These are phyloP conservation scores for Crithidia sp. DNA, from an alignment of 208 protist genomes.

Conservation along the genomic window DNA sequence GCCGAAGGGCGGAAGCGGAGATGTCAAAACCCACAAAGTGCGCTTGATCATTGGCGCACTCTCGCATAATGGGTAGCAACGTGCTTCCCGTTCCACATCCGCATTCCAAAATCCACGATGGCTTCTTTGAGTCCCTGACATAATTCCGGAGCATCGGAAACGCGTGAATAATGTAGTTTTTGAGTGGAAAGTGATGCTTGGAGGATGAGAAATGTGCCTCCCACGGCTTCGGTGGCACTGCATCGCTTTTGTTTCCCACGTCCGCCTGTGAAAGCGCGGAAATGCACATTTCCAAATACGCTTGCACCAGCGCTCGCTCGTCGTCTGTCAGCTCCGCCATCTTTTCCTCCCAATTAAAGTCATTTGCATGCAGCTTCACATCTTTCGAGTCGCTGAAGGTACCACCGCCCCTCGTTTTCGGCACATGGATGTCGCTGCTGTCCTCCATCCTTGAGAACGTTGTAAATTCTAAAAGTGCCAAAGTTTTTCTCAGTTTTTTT, in stretches of 20 bases:
- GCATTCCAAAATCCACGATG: constrained; percentile 60
- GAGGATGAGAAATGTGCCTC: constrained; percentile 57
- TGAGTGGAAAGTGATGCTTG: constrained; percentile 76
- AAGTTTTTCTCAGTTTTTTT: too few species aligned
- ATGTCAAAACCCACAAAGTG: constrained; percentile 79
- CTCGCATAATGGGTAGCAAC: constrained; percentile 65
- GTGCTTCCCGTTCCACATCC: constrained; percentile 83
- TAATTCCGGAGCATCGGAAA: constrained; percentile 63
- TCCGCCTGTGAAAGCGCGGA: neutral
- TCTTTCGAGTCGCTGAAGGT: constrained; percentile 56
- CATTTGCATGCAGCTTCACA: constrained; percentile 72
- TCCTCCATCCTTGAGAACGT: constrained; percentile 7
- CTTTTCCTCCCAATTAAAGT: constrained; percentile 65
- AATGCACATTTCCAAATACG: constrained; percentile 33
- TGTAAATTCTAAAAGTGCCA: too few species aligned
- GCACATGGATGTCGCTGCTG: constrained; percentile 14
- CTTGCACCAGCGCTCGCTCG: constrained; percentile 34
- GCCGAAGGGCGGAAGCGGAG: constrained; percentile 44
- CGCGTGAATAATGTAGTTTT: constrained; percentile 82
- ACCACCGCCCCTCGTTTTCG: constrained; percentile 42
- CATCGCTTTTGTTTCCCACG: neutral
- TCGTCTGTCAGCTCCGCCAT: constrained; percentile 36
- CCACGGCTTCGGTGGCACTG: constrained; percentile 38
- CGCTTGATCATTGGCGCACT: constrained; percentile 37
- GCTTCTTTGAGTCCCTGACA: neutral